Conservation (phyloP, 306 rosid genomes). For the Vigna mungo region DNA sequence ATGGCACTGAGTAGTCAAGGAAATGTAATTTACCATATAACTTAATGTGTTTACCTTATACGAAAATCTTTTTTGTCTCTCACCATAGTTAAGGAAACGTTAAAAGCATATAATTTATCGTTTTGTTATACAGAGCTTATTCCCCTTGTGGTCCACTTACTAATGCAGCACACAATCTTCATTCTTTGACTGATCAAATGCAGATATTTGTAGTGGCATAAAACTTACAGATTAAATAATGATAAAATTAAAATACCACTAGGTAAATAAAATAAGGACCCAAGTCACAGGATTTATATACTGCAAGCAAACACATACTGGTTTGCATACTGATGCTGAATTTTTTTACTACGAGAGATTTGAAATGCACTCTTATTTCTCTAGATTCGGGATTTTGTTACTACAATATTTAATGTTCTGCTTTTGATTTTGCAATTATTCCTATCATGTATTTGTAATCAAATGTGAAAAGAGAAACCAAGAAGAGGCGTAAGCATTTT, state of each 20-base stretch:
- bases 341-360: background rate
- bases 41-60: background rate
- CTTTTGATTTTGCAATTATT: background rate
- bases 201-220: constrained; percentile 17
- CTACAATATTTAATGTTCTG: background rate
- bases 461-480: background rate
- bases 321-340: constrained; percentile 7
- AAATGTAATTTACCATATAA: background rate
- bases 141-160: constrained; percentile 12
- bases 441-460: constrained; percentile 6
- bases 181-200: constrained; percentile 31
- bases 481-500: constrained; percentile 19
- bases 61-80: constrained; percentile 7
- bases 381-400: constrained; percentile 9
- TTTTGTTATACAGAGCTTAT: constrained; percentile 12
- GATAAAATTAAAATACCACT: constrained; percentile 13
- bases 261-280: constrained; percentile 6
- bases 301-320: constrained; percentile 15
- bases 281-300: constrained; percentile 1
- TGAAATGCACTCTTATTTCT: constrained; percentile 5
- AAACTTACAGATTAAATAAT: constrained; percentile 19
- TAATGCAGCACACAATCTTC: constrained; percentile 9
- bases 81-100: background rate
- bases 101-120: background rate
- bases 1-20: background rate